A percentile compares a stretch with the other conserved stretches of the same genome.
Conservation (phyloP, 148 eudicot species). For the Nepenthes mirabilis region DNA sequence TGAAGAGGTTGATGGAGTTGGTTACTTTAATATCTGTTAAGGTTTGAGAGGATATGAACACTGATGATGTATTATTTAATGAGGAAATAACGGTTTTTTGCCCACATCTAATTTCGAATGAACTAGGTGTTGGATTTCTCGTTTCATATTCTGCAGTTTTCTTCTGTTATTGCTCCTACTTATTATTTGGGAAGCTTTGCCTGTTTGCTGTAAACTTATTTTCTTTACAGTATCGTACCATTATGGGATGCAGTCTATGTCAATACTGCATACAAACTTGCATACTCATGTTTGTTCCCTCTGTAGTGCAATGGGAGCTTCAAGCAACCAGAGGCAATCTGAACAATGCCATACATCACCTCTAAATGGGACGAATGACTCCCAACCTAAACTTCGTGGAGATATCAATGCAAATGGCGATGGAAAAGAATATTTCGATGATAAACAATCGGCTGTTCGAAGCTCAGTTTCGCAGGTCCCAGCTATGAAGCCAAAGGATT, state of each 20-base stretch:
- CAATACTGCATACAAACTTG: neutral
- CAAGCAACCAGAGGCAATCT: slow-evolving; percentile 32
- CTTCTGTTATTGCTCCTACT: too few species aligned
- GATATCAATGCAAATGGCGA: slow-evolving; percentile 18
- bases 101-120: too few species aligned
- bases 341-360: slow-evolving; percentile 18
- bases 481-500: slow-evolving; percentile 24
- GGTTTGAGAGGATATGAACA: too few species aligned
- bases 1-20: too few species aligned
- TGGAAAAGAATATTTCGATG: slow-evolving; percentile 25
- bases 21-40: too few species aligned
- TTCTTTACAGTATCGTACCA: neutral
- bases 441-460: slow-evolving; percentile 18
- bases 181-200: too few species aligned
- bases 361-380: slow-evolving; percentile 20
- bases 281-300: neutral
- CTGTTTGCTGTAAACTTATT: too few species aligned
- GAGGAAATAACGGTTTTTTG: too few species aligned
- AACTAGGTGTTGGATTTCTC: too few species aligned
- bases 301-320: slow-evolving; percentile 29
- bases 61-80: too few species aligned
- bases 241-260: neutral
- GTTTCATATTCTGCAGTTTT: too few species aligned
- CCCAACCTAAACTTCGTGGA: slow-evolving; percentile 24
- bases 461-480: slow-evolving; percentile 24